phyloP scores from a whole-genome alignment of 495 filamentous ascomycete species.

The Sordaria brevicollis region DNA sequence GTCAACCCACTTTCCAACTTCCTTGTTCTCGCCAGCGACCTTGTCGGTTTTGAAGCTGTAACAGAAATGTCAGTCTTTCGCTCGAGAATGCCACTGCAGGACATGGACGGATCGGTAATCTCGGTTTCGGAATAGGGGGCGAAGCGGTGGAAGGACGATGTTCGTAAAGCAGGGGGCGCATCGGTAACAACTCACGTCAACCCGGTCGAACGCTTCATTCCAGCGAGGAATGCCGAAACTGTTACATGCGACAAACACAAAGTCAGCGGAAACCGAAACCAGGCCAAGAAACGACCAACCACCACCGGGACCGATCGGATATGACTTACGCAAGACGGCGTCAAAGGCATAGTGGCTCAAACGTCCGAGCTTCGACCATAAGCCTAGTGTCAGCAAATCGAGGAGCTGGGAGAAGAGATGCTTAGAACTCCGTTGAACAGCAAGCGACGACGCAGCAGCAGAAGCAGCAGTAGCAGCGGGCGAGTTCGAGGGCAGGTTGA shows the following conservation, averaged over 20 bases:
- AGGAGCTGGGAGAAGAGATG: conserved; percentile 36
- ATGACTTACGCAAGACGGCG: conserved; percentile 71
- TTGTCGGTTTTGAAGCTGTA: conserved; percentile 77
- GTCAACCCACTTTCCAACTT: conserved; percentile 81
- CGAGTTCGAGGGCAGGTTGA: not conserved
- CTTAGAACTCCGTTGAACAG: conserved; percentile 23
- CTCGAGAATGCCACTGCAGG: conserved; percentile 6
- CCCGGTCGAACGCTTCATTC: conserved; percentile 91
- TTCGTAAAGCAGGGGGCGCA: not conserved
- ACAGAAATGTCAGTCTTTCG: not conserved
- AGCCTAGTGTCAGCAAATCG: conserved; percentile 50
- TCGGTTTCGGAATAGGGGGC: conserved; percentile 2
- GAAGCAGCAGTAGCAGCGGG: not conserved
- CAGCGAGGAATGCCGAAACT: conserved; percentile 94
- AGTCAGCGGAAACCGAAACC: conserved; percentile 13
- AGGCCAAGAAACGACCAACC: not conserved
- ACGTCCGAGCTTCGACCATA: conserved; percentile 73
- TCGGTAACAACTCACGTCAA: conserved; percentile 67
- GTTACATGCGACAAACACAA: not conserved
- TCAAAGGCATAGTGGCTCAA: conserved; percentile 94
- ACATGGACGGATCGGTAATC: conserved; percentile 40
- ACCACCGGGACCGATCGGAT: not conserved
- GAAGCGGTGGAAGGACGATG: not conserved
- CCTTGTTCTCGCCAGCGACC: conserved; percentile 68
- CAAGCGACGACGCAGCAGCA: not conserved